A percentile compares a stretch with the other conserved stretches of the same genome.
phyloP scores from a whole-genome alignment of 192 early-diverging fungal species.

The Coemansia sp. region DNA sequence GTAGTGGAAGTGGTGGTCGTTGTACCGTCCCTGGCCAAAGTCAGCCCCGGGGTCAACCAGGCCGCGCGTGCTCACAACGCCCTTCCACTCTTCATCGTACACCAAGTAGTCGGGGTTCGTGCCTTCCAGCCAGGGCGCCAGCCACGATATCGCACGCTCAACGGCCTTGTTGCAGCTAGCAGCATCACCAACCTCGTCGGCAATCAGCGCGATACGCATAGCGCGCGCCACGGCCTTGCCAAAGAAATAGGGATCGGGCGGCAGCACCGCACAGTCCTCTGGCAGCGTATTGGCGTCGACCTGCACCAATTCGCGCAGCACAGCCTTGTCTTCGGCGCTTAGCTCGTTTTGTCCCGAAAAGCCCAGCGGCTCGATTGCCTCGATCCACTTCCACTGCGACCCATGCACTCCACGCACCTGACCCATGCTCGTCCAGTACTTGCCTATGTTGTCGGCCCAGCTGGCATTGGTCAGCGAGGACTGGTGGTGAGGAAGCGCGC shows the following conservation, averaged over 20 bases:
- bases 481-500: slow-evolving; percentile 55
- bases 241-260: slow-evolving; percentile 59
- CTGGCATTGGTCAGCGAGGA: not conserved
- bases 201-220: slow-evolving; percentile 56
- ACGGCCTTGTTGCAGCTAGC: slow-evolving; percentile 32
- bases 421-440: slow-evolving; percentile 54
- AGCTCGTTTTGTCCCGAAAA: slow-evolving; percentile 40
- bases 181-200: slow-evolving; percentile 45
- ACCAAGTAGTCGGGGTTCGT: slow-evolving; percentile 31
- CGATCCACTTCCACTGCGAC: slow-evolving; percentile 37
- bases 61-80: slow-evolving; percentile 33
- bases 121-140: slow-evolving; percentile 42
- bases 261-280: slow-evolving; percentile 7
- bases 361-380: slow-evolving; percentile 38
- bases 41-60: slow-evolving; percentile 42
- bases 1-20: slow-evolving; percentile 66
- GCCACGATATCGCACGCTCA: slow-evolving; percentile 20
- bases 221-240: slow-evolving; percentile 57
- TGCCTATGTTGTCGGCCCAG: slow-evolving; percentile 14
- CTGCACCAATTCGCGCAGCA: slow-evolving; percentile 28
- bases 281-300: slow-evolving; percentile 24
- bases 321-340: slow-evolving; percentile 1
- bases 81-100: slow-evolving; percentile 57
- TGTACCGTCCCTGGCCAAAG: slow-evolving; percentile 60
- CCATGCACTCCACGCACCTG: slow-evolving; percentile 38